Base-by-base conservation (phyloP, 495 filamentous ascomycete species). In the Podospora fimiseda region DNA sequence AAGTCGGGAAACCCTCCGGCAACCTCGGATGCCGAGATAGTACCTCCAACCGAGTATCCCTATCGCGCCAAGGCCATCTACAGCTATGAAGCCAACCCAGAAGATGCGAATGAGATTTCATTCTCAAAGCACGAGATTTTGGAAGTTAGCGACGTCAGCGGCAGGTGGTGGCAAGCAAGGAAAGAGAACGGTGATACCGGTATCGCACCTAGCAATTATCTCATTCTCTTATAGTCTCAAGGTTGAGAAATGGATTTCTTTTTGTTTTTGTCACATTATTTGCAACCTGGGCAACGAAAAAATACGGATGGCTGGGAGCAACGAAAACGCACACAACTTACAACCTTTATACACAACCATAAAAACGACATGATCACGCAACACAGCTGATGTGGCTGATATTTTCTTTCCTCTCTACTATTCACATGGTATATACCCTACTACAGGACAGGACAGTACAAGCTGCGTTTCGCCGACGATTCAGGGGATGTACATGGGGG, bases 21-120 rank as follows among this genome's bases (percentile, higher is more conserved):
- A 23, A 50, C 41, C 65, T 66, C 64, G 24, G 71, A 80, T 23
- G 71, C 76, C 39, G 89, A 93, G 66, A 83, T 94, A 9, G 79
- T 83, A 1, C 81, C 82, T 23, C 87, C 90, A 1, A 92, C 89
- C 40, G 94, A 97, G 61, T 98, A 98, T 71, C 93, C 92, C 8
- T 97, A 97, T 67, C 84, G 86, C 21, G 93, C 93, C 6, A 96
- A 96, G 79, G 93, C 93, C 39, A 98, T 98, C 65, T 98, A 97
- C 74, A 90, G 86, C 57, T 98, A 98, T 71, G 92, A 97, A 64
- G 93, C 93, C 50, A 97, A 97, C 65, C 93, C 93, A 2, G 91
- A 97, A 59, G 69, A 98, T 62, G 90, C 90, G 42, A 97, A 98
- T 68, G 93, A 98, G 70, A 97, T 98, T 55, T 91, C 87, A 58